Evolutionary conservation across 163 green algal species (phyloP), one percentile per base, ranked within the genome.

Genomic region (Volvox carteri): DNA sequence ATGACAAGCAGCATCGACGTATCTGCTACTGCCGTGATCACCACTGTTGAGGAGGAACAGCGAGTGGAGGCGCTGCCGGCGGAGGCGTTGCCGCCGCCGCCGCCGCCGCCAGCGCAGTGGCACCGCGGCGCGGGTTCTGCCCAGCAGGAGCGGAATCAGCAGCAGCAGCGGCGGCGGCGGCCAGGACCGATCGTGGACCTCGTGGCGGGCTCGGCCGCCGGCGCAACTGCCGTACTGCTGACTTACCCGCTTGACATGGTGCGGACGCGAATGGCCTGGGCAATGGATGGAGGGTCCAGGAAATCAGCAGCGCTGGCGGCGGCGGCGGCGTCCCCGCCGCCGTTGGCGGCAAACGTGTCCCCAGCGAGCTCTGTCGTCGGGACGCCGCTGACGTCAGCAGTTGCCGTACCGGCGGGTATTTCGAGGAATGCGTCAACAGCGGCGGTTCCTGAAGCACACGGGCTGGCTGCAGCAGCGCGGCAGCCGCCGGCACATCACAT

Each of bases 201-300:
- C 37, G n/a, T 95, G 9, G 96, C 96, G 4, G 96, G 96, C 35
- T 95, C 95, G 6, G 78, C 58, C 6, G 89, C 86, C 14, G 95
- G 95, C 33, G 92, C 94, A n/a, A 96, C 92, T 25, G 96, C 96
- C 6, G 95, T 98, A 46, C 33, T 98, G 50, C 42, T 97, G 1
- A 99, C 97, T 0, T 99, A 99, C 90, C 98, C 98, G 0, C 93
- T 99, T 7, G 98, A 99, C 93, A 86, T 99, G 19, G 93, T 98
- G 30, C 93, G 97, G 48, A 99, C 97, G 0, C 92, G 97, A 30
- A 92, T 97, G 85, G 98, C 97, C 9, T 98, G 93, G 86, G 91
- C 90, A 28, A 93, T 86, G 18, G 94, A 95, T 33, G 35, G 65
- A 9, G 62, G 7, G 3, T 44, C 81, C 46, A 46, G 41, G 30